phyloP scores from a whole-genome alignment of 2,329 filamentous ascomycete species.

The Coleophoma crateriformis region DNA sequence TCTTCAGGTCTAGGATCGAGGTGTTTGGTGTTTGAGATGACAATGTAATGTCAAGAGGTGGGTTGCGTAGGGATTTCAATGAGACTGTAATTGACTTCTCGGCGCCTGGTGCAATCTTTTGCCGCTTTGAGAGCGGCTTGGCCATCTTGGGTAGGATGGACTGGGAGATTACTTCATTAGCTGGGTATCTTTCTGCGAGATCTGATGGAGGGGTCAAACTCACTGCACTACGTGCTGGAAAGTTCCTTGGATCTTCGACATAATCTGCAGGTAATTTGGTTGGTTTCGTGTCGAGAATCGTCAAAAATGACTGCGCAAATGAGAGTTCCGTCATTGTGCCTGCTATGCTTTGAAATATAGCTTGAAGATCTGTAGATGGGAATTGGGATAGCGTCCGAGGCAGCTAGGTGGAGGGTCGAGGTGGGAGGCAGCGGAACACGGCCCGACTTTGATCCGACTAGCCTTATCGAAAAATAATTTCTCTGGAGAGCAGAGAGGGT shows the following conservation, averaged over 20 bases:
- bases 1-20: conserved; percentile 75
- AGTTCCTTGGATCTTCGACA: conserved; percentile 77
- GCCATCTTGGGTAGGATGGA: conserved; percentile 68
- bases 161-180: conserved; percentile 33
- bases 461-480: background rate
- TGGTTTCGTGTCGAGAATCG: conserved; percentile 71
- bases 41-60: conserved; percentile 62
- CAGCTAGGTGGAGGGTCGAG: too few relatives aligned
- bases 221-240: conserved; percentile 74
- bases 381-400: background rate
- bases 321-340: conserved; percentile 70
- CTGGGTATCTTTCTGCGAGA: too few relatives aligned
- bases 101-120: conserved; percentile 42
- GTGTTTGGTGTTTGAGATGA: conserved; percentile 58
- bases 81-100: conserved; percentile 51
- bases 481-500: background rate
- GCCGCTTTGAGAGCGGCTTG: conserved; percentile 41
- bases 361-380: background rate
- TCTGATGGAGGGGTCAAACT: conserved; percentile 21
- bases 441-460: background rate
- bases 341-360: background rate
- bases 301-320: conserved; percentile 81
- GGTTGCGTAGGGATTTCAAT: conserved; percentile 74
- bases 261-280: conserved; percentile 83
- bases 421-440: too few relatives aligned